Base-by-base conservation (phyloP, 2,329 filamentous ascomycete species). In the Fusarium sp. region DNA sequence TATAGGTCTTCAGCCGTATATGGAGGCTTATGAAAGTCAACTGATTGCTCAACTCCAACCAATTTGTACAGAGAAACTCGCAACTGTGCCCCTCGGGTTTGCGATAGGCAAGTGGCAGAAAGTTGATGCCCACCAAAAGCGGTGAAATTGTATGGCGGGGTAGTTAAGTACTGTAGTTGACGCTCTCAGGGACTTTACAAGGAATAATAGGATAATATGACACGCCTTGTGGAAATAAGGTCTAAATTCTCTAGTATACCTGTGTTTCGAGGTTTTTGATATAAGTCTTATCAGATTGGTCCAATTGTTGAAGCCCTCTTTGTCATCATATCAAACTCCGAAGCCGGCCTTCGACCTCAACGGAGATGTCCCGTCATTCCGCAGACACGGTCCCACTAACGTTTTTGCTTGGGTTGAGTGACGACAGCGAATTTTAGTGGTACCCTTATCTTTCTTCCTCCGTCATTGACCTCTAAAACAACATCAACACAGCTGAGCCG, bases 141-240 rank as follows among this genome's bases (percentile, higher is more conserved):
- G 74, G 74, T 76, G 74, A 67, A 65, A 41, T 59, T 73, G 42
- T 66, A 67, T 71, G 71, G 74, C 74, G 74, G 74, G 74, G 74
- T 74, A 75, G 58, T 55, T 40, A 14, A 52, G 15, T 20, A 17
- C 41, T n/a, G 27, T 32, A 46, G 33, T 42, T 60, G 26, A 26
- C 32, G 32, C 30, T 60, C 42, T 40, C 14, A 9, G 44, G 26
- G 8, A 40, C 46, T 50, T 20, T 49, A 18, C 11, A n/a, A 32
- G 49, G 38, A 38, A 41, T 10, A 42, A 32, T 14, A 18, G 49
- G 35, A 41, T 14, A 38, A 50, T 33, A 40, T 20, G 26, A 44
- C 42, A 35, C 26, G 38, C 32, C 45, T 42, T 68, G 13, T 33
- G 26, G 45, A 8, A 67, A 44, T 14, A 42, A 15, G 7, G 3